Percentiles rank a stretch among this genome's conserved stretches.
These are phyloP conservation scores for Styphnolobium japonicum DNA, from an alignment of 306 rosid genomes.

Conservation along the genomic window DNA sequence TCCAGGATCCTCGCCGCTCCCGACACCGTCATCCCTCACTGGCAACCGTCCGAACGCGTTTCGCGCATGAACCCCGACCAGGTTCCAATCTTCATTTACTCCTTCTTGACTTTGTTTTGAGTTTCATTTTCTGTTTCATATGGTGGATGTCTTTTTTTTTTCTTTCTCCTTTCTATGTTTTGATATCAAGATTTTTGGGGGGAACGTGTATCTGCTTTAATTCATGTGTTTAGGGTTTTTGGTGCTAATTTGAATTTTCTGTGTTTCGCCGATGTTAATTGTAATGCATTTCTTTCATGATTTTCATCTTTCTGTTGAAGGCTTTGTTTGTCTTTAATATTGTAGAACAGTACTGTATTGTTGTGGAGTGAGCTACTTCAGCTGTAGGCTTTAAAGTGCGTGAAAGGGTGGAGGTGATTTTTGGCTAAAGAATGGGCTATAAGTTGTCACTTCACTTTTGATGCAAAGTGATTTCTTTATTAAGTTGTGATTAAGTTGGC, in stretches of 20 bases:
- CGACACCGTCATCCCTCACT: constrained; percentile 50
- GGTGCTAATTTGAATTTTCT: neutral
- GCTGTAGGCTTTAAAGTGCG: constrained; percentile 2
- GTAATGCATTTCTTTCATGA: neutral
- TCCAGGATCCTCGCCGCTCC: constrained; percentile 37
- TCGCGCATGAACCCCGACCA: constrained; percentile 67
- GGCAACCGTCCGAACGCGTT: constrained; percentile 87
- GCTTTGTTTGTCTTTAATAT: neutral
- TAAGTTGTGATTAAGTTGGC: neutral
- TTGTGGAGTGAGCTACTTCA: neutral
- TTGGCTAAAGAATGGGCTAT: neutral
- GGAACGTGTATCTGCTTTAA: neutral
- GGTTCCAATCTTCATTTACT: constrained; percentile 37
- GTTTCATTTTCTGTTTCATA: neutral
- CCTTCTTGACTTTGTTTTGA: neutral
- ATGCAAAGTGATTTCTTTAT: neutral
- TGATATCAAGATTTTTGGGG: neutral
- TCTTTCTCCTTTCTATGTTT: neutral
- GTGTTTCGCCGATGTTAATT: neutral
- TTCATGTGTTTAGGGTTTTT: constrained; percentile 30
- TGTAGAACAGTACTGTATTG: neutral
- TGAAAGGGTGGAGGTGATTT: neutral
- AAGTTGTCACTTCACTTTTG: neutral
- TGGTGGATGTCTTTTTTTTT: neutral
- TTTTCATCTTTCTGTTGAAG: neutral